A percentile compares a stretch with the other conserved stretches of the same genome.
phyloP scores from a whole-genome alignment of 495 filamentous ascomycete species.

The Astrothelium subdiscretum region DNA sequence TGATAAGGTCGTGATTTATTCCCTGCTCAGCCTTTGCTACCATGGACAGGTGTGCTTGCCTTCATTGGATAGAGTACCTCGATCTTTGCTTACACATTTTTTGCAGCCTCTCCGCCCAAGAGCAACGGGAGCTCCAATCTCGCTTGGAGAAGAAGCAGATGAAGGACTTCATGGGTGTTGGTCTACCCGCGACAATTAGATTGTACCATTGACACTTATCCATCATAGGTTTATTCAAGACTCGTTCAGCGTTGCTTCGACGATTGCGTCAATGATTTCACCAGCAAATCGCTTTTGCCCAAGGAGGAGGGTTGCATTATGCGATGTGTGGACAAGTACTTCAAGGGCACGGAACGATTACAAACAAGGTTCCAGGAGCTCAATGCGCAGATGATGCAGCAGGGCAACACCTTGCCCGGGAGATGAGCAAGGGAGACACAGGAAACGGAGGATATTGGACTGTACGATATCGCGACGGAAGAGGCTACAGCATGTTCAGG shows the following conservation, averaged over 20 bases:
- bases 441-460: neutral
- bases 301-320: constrained; percentile 83
- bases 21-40: neutral
- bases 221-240: constrained; percentile 79
- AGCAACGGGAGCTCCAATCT: constrained; percentile 81
- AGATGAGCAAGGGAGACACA: constrained; percentile 16
- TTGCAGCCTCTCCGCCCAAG: constrained; percentile 58
- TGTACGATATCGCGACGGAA: neutral
- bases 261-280: constrained; percentile 96
- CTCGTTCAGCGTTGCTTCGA: constrained; percentile 93
- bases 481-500: neutral
- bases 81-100: neutral
- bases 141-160: constrained; percentile 95
- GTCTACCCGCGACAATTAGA: constrained; percentile 20
- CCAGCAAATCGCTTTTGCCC: constrained; percentile 77
- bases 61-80: neutral
- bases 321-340: constrained; percentile 89
- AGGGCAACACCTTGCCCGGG: constrained; percentile 39
- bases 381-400: constrained; percentile 76
- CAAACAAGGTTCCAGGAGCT: constrained; percentile 90
- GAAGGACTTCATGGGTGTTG: constrained; percentile 95
- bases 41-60: constrained; percentile 11
- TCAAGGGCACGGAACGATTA: constrained; percentile 75
- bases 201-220: constrained; percentile 1
- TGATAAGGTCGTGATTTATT: neutral